Evolutionary conservation across 192 early-diverging fungal species (phyloP), one percentile per base, ranked within the genome.

Genomic region (Coemansia sp.): DNA sequence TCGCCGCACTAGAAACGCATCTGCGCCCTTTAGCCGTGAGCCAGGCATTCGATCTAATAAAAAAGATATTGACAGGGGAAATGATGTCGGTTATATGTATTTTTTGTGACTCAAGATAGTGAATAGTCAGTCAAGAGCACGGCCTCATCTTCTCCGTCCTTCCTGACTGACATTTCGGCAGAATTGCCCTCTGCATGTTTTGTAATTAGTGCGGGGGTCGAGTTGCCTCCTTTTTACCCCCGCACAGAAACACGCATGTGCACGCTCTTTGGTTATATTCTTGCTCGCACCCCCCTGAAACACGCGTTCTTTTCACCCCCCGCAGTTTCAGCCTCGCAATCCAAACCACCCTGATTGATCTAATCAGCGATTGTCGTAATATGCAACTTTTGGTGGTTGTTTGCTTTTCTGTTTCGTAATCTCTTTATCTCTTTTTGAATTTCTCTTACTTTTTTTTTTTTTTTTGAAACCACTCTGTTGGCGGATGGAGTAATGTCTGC

Each of bases 11-110:
- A 84, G 61, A 66, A 79, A 74, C 10, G 74, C 77, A 39, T 79
- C 82, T 10, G 70, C 74, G 8, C 78, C 78, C 64, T 80, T 79
- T 7, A 80, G 60, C n/a, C 61, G 55, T 12, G 82, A 74, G 22
- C 68, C 67, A 3, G 70, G 60, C 82, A 84, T 84, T 36, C 13
- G 29, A 38, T 34, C 11, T 29, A 31, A 55, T n/a, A 55, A 58
- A 15, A 38, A 38, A 9, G 50, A 24, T n/a, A n/a, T n/a, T 27
- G 24, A 10, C 6, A 24, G 50, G 20, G 50, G 12, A 50, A 3
- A 13, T 13, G 57, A 50, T 50, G 10, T 50, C 9, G 20, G 5
- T n/a, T 50, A 6, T 20, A 10, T 50, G 20, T 50, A 38, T n/a
- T 38, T 49, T 50, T 27, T 27, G 20, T 50, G 49, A 22, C 22